Percentiles rank a stretch among this genome's conserved stretches.
Conservation (phyloP, 2,329 filamentous ascomycete species). For the Furcasterigmium sp. region DNA sequence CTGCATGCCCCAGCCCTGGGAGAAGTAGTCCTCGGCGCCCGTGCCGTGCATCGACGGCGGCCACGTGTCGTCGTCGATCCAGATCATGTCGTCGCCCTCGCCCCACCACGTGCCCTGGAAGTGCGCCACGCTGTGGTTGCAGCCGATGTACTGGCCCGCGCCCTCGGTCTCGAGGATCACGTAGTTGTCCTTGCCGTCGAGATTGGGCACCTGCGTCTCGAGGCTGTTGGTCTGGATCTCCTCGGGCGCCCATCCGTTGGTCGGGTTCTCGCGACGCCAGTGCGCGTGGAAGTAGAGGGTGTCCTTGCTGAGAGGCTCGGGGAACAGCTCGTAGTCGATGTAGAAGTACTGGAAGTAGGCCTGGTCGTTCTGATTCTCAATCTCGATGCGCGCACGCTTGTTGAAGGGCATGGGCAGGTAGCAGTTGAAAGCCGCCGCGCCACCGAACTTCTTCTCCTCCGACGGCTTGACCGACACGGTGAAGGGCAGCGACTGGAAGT, state of each 20-base stretch:
- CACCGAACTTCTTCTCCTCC: conserved; percentile 26
- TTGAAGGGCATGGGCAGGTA: conserved; percentile 27
- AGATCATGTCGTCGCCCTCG: conserved; percentile 28
- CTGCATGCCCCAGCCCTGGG: conserved; percentile 28
- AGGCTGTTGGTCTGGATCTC: conserved; percentile 24
- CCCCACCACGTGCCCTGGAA: conserved; percentile 28
- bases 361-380: conserved; percentile 25
- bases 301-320: conserved; percentile 18
- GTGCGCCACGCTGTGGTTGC: conserved; percentile 24
- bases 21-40: conserved; percentile 26
- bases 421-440: conserved; percentile 25
- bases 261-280: conserved; percentile 25
- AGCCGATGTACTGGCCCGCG: conserved; percentile 23
- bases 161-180: conserved; percentile 23
- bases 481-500: conserved; percentile 26
- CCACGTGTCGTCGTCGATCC: conserved; percentile 27
- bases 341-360: conserved; percentile 29
- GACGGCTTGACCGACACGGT: conserved; percentile 24
- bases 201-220: conserved; percentile 24
- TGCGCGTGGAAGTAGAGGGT: conserved; percentile 27
- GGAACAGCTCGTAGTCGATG: conserved; percentile 25
- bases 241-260: conserved; percentile 24
- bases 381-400: conserved; percentile 25
- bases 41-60: conserved; percentile 26
- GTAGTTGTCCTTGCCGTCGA: conserved; percentile 21